Percentiles rank a stretch among this genome's conserved stretches.
These are phyloP conservation scores for Caryocar brasiliense DNA, from an alignment of 441 rosid species.

Conservation along the genomic window DNA sequence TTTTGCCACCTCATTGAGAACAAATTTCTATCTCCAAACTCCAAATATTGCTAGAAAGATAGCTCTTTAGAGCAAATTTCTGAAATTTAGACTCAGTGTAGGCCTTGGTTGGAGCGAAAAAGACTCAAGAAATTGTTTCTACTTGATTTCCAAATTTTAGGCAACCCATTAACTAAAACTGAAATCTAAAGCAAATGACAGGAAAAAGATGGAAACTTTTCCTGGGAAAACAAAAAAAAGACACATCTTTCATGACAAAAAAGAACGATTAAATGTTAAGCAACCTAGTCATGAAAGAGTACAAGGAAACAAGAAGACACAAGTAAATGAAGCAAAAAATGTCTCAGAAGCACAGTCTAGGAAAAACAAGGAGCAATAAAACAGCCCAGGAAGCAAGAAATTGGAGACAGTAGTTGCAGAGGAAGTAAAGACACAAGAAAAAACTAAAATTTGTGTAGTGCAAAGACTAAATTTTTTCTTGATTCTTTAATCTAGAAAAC, in stretches of 20 bases:
- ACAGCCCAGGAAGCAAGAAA: slow-evolving; percentile 2
- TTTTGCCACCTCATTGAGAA: slow-evolving; percentile 33
- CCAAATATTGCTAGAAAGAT: slow-evolving; percentile 9
- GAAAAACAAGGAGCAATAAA: slow-evolving; percentile 6
- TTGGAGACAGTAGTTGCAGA: slow-evolving; percentile 3
- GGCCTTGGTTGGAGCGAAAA: not conserved
- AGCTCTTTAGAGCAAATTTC: slow-evolving; percentile 1
- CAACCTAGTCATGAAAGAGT: not conserved
- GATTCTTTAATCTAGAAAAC: not conserved
- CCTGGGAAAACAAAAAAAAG: slow-evolving; percentile 6
- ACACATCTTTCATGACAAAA: slow-evolving; percentile 2
- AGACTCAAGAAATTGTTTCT: not conserved
- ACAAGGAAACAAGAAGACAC: slow-evolving; percentile 9
- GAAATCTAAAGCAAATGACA: slow-evolving; percentile 14
- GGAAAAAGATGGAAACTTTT: not conserved
- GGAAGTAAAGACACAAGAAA: not conserved
- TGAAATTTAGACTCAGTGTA: slow-evolving; percentile 3
- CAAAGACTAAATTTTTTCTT: too few species aligned
- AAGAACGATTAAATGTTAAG: slow-evolving; percentile 1
- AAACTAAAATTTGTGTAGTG: too few species aligned
- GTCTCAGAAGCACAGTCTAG: slow-evolving; percentile 1
- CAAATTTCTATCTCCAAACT: slow-evolving; percentile 14
- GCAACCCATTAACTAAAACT: not conserved
- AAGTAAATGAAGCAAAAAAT: slow-evolving; percentile 21
- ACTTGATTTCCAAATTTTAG: not conserved